Conservation (phyloP, 2,329 filamentous ascomycete species). For the Phyllosticta ampelicida region DNA sequence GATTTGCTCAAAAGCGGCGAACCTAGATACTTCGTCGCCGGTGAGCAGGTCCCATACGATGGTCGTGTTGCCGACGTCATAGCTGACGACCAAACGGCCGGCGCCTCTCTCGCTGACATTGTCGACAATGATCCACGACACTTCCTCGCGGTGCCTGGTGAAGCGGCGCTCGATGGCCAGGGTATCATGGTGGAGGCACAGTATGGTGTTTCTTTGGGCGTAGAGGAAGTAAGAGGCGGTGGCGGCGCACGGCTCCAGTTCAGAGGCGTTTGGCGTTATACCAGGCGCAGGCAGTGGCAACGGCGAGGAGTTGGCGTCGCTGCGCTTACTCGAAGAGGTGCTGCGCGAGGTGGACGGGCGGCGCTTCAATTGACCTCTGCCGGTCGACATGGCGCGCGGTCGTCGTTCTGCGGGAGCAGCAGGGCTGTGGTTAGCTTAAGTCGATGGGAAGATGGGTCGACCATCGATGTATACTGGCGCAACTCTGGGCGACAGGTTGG, state of each 20-base stretch:
- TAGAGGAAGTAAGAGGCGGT: constrained; percentile 88
- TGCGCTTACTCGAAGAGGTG: constrained; percentile 21
- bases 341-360: constrained; percentile 32
- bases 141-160: constrained; percentile 69
- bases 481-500: background rate
- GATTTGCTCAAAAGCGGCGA: constrained; percentile 80
- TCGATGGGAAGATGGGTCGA: constrained; percentile 1
- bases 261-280: constrained; percentile 35
- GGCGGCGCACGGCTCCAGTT: constrained; percentile 78
- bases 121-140: constrained; percentile 77
- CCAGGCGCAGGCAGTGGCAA: constrained; percentile 30
- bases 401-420: constrained; percentile 21
- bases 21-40: constrained; percentile 81
- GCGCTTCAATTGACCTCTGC: constrained; percentile 22
- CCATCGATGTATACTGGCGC: background rate
- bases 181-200: constrained; percentile 88
- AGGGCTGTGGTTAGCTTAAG: constrained; percentile 15
- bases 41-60: constrained; percentile 97
- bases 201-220: constrained; percentile 66
- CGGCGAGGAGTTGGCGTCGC: constrained; percentile 13
- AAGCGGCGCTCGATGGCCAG: constrained; percentile 82
- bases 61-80: constrained; percentile 79
- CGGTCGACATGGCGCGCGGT: constrained; percentile 32
- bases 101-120: constrained; percentile 80
- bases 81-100: constrained; percentile 81